Percentiles rank a stretch among this genome's conserved stretches.
Conservation (phyloP, 2,329 filamentous ascomycete species). For the Botrytis galanthina region DNA sequence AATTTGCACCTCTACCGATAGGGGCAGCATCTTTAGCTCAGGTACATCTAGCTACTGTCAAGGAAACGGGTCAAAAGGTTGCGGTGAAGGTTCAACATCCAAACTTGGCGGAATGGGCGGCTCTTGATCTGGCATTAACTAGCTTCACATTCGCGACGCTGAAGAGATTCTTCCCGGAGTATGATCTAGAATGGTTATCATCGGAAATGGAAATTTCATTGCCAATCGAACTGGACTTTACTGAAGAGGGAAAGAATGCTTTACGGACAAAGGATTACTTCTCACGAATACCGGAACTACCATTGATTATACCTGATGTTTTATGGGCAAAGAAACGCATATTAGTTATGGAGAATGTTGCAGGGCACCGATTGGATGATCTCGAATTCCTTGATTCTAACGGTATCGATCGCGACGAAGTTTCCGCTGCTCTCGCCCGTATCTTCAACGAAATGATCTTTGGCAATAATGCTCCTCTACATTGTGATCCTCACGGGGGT, state of each 20-base stretch:
- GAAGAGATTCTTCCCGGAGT: slow-evolving; percentile 93
- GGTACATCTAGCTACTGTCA: slow-evolving; percentile 83
- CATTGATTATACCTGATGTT: slow-evolving; percentile 84
- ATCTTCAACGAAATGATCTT: slow-evolving; percentile 99
- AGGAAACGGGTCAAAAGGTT: slow-evolving; percentile 78
- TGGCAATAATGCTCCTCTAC: slow-evolving; percentile 78
- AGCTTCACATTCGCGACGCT: slow-evolving; percentile 84
- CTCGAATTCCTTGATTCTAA: slow-evolving; percentile 81
- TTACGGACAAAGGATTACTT: slow-evolving; percentile 79
- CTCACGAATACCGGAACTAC: slow-evolving; percentile 66
- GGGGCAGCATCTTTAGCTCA: slow-evolving; percentile 93
- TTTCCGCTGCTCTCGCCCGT: slow-evolving; percentile 82
- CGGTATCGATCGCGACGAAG: slow-evolving; percentile 89
- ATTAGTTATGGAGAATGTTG: slow-evolving; percentile 91
- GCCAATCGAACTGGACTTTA: slow-evolving; percentile 88
- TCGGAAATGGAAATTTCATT: slow-evolving; percentile 89
- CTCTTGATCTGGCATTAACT: slow-evolving; percentile 82
- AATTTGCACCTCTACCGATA: slow-evolving; percentile 77
- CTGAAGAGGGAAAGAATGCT: slow-evolving; percentile 81
- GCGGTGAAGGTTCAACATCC: slow-evolving; percentile 98
- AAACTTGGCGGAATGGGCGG: slow-evolving; percentile 82
- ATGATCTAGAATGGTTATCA: slow-evolving; percentile 94
- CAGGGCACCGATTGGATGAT: slow-evolving; percentile 84
- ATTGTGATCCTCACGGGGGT: slow-evolving; percentile 95
- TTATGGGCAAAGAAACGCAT: slow-evolving; percentile 87